Percentiles rank a stretch among this genome's conserved stretches.
These are phyloP conservation scores for Acrodontium crateriforme DNA, from an alignment of 2,329 filamentous ascomycete genomes.

Conservation along the genomic window DNA sequence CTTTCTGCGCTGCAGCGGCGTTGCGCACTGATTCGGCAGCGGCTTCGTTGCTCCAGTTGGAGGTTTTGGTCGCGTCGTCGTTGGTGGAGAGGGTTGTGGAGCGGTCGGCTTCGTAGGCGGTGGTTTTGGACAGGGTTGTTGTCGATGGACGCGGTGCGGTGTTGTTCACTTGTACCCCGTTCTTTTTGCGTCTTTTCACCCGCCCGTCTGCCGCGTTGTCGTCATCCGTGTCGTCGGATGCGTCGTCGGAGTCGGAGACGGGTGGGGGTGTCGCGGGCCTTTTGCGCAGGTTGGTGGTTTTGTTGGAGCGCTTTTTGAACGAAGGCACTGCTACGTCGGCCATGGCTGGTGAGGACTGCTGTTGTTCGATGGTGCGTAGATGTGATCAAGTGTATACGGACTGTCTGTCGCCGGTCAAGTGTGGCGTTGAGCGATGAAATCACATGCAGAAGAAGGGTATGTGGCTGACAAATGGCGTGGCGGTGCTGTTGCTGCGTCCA, in stretches of 20 bases:
- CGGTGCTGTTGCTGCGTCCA: no score
- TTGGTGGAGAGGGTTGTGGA: constrained; percentile 47
- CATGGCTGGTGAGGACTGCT: constrained; percentile 15
- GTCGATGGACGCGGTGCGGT: constrained; percentile 35
- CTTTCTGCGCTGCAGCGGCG: constrained; percentile 3
- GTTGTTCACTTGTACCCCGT: constrained; percentile 49
- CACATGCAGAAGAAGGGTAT: no score
- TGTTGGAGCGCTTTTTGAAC: constrained; percentile 78
- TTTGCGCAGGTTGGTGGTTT: constrained; percentile 68
- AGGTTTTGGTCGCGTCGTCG: constrained; percentile 81
- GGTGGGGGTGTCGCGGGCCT: constrained; percentile 65
- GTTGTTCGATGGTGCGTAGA: no score
- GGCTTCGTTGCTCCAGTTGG: constrained; percentile 77
- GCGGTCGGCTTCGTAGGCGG: constrained; percentile 44
- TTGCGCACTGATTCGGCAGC: constrained; percentile 15
- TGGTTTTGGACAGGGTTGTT: constrained; percentile 19
- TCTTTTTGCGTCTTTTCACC: constrained; percentile 67
- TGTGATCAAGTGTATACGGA: no score
- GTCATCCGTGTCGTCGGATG: constrained; percentile 51
- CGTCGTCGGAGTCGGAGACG: constrained; percentile 34
- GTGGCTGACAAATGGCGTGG: no score
- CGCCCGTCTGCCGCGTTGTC: constrained; percentile 62
- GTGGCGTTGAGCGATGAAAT: no score
- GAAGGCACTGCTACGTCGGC: constrained; percentile 34
- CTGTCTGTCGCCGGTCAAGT: no score